Conservation (phyloP, 345 rosid species). For the Euphorbia pulcherrima region DNA sequence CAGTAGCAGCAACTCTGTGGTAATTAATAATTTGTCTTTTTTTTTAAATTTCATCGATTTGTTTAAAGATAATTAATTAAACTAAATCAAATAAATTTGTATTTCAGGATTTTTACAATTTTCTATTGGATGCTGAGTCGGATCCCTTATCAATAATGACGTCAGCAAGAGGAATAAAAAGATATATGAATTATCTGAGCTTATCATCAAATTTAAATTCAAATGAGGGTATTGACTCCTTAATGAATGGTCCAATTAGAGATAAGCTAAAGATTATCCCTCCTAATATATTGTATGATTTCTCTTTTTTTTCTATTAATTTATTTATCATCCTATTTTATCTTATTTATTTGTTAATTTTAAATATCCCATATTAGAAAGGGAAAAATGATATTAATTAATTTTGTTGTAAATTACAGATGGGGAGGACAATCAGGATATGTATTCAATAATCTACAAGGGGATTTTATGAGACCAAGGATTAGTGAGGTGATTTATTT, state of each 20-base stretch:
- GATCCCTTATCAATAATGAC: constrained; percentile 40
- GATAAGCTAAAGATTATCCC: constrained; percentile 82
- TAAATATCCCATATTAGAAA: too few species aligned
- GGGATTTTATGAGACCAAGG: constrained; percentile 81
- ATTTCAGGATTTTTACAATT: constrained; percentile 75
- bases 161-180: constrained; percentile 31
- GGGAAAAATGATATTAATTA: too few species aligned
- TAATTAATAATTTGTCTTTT: constrained; percentile 31
- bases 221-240: constrained; percentile 32
- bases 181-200: constrained; percentile 52
- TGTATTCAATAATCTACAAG: constrained; percentile 49
- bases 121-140: constrained; percentile 53
- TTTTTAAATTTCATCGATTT: neutral
- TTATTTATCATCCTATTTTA: neutral
- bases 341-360: neutral
- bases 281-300: constrained; percentile 44
- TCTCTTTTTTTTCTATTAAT: neutral
- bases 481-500: constrained; percentile 49
- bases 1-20: constrained; percentile 53
- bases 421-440: constrained; percentile 67
- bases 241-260: constrained; percentile 69
- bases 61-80: neutral
- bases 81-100: neutral
- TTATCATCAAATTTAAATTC: constrained; percentile 30
- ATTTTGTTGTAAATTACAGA: constrained; percentile 30